phyloP scores from a whole-genome alignment of 768 basidiomycete species.

The Stropharia rugosoannulata region DNA sequence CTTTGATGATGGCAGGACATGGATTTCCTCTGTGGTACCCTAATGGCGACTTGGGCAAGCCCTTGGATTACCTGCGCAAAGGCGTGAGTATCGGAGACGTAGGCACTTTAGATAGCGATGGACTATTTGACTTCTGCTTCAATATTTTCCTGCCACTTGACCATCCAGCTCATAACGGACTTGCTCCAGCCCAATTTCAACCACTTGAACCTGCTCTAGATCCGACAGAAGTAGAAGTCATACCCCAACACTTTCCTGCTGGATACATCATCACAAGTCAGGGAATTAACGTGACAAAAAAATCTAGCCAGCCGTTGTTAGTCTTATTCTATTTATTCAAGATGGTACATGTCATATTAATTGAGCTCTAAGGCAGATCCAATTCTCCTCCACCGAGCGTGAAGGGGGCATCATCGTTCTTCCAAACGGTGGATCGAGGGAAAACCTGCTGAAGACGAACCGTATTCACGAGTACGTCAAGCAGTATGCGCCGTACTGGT shows the following conservation, averaged over 20 bases:
- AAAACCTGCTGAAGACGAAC: slow-evolving; percentile 8
- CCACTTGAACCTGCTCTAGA: slow-evolving; percentile 5
- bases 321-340: neutral
- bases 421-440: slow-evolving; percentile 12
- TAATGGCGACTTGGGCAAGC: slow-evolving; percentile 1
- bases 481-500: slow-evolving; percentile 11
- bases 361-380: neutral
- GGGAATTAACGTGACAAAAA: slow-evolving; percentile 3
- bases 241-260: slow-evolving; percentile 3
- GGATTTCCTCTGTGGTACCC: slow-evolving; percentile 10
- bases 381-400: neutral
- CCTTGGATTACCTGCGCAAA: slow-evolving; percentile 3
- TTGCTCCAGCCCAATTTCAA: slow-evolving; percentile 5
- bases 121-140: slow-evolving; percentile 13
- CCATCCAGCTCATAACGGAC: slow-evolving; percentile 5
- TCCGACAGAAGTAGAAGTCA: neutral
- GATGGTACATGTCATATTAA: neutral
- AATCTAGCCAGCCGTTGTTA: slow-evolving; percentile 5
- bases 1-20: slow-evolving; percentile 4
- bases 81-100: slow-evolving; percentile 17
- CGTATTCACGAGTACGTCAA: slow-evolving; percentile 8
- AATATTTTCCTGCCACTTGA: slow-evolving; percentile 12
- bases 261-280: slow-evolving; percentile 8
- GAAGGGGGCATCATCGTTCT: slow-evolving; percentile 14
- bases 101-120: slow-evolving; percentile 3